Conservation (phyloP, 176 grass and related monocot genomes). For the Ampelocalamus luodianensis region DNA sequence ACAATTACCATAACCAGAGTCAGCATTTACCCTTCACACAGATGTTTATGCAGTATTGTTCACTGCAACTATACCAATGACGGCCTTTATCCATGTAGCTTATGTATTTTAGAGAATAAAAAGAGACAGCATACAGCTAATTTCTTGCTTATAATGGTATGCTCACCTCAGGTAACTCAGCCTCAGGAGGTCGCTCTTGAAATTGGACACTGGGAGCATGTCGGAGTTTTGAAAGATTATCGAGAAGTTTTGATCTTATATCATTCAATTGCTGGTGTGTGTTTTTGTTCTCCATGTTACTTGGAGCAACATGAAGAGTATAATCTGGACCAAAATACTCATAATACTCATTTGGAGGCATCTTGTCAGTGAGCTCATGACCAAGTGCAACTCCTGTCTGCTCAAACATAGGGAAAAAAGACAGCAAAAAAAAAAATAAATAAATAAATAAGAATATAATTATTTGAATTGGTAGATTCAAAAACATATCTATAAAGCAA, state of each 20-base stretch:
- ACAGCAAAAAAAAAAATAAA: neutral
- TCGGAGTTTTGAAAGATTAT: constrained; percentile 86
- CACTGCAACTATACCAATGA: neutral
- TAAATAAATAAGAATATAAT: neutral
- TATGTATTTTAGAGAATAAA: constrained; percentile 27
- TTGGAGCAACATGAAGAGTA: constrained; percentile 72
- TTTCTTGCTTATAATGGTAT: constrained; percentile 24
- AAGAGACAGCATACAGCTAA: neutral
- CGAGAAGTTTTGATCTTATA: constrained; percentile 85
- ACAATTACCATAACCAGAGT: neutral
- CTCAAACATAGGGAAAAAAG: constrained; percentile 33
- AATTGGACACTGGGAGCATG: constrained; percentile 98
- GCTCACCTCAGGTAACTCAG: constrained; percentile 81
- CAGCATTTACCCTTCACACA: neutral
- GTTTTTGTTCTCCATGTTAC: constrained; percentile 97
- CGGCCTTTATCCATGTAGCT: neutral
- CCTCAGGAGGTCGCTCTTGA: constrained; percentile 95
- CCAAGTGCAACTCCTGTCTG: constrained; percentile 92
- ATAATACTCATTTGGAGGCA: constrained; percentile 76
- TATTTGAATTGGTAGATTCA: neutral
- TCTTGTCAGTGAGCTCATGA: constrained; percentile 83
- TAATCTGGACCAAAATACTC: constrained; percentile 90
- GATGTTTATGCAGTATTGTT: neutral
- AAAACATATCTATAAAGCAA: constrained; percentile 17
- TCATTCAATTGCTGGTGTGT: constrained; percentile 74